Conservation (phyloP, 176 grass and related monocot genomes). For the Cenchrus fungigraminus region DNA sequence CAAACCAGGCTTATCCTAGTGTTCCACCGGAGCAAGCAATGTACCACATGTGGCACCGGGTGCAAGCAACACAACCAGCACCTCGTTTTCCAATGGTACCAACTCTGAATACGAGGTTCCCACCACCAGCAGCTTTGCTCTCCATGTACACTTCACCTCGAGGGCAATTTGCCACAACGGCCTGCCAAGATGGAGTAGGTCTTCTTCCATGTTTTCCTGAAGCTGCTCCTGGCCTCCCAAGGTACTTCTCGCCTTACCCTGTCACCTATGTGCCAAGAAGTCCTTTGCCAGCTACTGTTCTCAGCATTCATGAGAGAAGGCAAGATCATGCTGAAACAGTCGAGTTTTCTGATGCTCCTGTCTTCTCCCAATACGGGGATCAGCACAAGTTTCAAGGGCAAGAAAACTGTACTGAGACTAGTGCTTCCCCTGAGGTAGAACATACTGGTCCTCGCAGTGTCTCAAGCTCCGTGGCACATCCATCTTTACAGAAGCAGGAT, state of each 20-base stretch:
- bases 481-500: slow-evolving; percentile 10
- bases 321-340: slow-evolving; percentile 21
- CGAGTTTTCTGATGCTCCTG: slow-evolving; percentile 29
- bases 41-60: slow-evolving; percentile 68
- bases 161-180: slow-evolving; percentile 37
- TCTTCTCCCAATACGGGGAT: slow-evolving; percentile 34
- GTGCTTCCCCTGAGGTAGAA: slow-evolving; percentile 28
- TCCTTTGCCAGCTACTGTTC: slow-evolving; percentile 23
- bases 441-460: not conserved
- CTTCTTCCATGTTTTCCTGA: slow-evolving; percentile 48
- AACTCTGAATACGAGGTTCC: slow-evolving; percentile 48
- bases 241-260: slow-evolving; percentile 48
- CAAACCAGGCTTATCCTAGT: slow-evolving; percentile 56
- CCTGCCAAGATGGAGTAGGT: slow-evolving; percentile 40
- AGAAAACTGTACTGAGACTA: slow-evolving; percentile 22
- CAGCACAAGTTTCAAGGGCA: slow-evolving; percentile 27
- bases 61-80: slow-evolving; percentile 46
- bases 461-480: slow-evolving; percentile 17
- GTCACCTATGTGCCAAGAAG: slow-evolving; percentile 45
- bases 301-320: slow-evolving; percentile 40
- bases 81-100: slow-evolving; percentile 40
- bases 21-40: slow-evolving; percentile 55
- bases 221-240: slow-evolving; percentile 38
- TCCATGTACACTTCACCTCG: slow-evolving; percentile 52
- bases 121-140: slow-evolving; percentile 45